Evolutionary conservation across 2,329 filamentous ascomycete species (phyloP).

Genomic region (Aspergillus ochraceus): DNA sequence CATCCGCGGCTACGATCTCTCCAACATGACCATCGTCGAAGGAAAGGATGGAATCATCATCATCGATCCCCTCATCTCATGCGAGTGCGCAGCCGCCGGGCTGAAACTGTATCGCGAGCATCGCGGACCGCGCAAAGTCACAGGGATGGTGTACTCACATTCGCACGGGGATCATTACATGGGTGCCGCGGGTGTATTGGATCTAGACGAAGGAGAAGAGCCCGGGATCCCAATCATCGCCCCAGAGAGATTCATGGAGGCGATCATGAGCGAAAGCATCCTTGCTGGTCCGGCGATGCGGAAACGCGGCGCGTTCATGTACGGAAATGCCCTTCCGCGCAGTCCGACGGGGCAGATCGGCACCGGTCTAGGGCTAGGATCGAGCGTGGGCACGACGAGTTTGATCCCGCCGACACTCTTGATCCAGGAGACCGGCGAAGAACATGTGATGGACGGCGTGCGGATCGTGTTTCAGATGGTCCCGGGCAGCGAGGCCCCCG

Average conservation of each 20-base stretch:
- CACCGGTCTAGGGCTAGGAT: constrained; percentile 36
- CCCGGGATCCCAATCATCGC: constrained; percentile 27
- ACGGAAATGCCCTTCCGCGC: constrained; percentile 33
- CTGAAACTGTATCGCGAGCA: constrained; percentile 35
- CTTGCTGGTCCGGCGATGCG: constrained; percentile 42
- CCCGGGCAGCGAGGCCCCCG: constrained; percentile 44
- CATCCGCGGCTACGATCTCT: constrained; percentile 42
- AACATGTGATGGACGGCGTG: constrained; percentile 36
- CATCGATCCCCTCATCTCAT: constrained; percentile 40
- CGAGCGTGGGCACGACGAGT: constrained; percentile 29
- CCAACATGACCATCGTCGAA: constrained; percentile 45
- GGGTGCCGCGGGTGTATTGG: constrained; percentile 23
- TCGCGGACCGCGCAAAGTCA: constrained; percentile 23
- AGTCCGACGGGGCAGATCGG: constrained; percentile 39
- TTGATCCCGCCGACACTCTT: constrained; percentile 37
- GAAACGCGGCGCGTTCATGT: constrained; percentile 42
- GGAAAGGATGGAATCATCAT: constrained; percentile 38
- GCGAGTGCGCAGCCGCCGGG: constrained; percentile 36
- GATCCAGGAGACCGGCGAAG: constrained; percentile 35
- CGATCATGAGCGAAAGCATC: constrained; percentile 42
- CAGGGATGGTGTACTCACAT: constrained; percentile 43
- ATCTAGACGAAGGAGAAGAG: background rate
- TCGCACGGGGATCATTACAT: constrained; percentile 43
- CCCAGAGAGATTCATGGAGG: constrained; percentile 42
- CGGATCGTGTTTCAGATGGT: constrained; percentile 43